Evolutionary conservation across 306 rosid genomes (phyloP), one percentile per base, ranked within the genome.

Genomic region (Myrica gale): DNA sequence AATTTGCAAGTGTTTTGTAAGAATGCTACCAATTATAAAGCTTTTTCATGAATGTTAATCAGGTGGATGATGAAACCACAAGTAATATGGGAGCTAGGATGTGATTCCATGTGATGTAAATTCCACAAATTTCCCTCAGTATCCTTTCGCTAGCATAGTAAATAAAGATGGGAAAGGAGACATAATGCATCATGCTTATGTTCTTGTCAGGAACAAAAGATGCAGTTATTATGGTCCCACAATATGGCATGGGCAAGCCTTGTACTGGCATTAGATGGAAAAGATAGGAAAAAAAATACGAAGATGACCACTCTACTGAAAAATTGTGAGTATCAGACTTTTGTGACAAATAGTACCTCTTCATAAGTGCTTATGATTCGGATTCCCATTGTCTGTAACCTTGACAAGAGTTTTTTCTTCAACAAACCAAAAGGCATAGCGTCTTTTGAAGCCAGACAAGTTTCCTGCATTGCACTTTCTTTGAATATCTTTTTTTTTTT

Each of bases 391-490:
- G 91, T 88, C 71, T 92, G 81, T 74, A 95, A 82, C 84, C 97
- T 90, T 68, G 92, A 85, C 82, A 90, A 81, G 74, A 95, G 97
- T 78, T 90, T 95, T 76, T 85, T 85, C 96, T 92, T 95, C 77
- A 92, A 73, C 72, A 95, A 88, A 83, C 89, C 93, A 83, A 92
- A 92, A 65, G 99, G 97, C 97, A 95, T 92, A 66, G 97, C 97
- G 51, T 90, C 93, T 89, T 92, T 88, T 23, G 99, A 92, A 13
- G 97, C 99, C 88, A 92, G 86, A 84, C 99, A 92, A 71, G 99
- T 95, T 87, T 95, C 97, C 99, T 95, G 97, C 81, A 80, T 72
- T 76, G 57, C 72, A 46, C 68, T 46, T 16, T 71, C 78, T 71
- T 53, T 71, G 68, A 78, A 74, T 55, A 62, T 71, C 69, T 65